These are phyloP conservation scores for Trichocomaceae sp. DNA, from an alignment of 2,329 filamentous ascomycete species.

Conservation along the genomic window DNA sequence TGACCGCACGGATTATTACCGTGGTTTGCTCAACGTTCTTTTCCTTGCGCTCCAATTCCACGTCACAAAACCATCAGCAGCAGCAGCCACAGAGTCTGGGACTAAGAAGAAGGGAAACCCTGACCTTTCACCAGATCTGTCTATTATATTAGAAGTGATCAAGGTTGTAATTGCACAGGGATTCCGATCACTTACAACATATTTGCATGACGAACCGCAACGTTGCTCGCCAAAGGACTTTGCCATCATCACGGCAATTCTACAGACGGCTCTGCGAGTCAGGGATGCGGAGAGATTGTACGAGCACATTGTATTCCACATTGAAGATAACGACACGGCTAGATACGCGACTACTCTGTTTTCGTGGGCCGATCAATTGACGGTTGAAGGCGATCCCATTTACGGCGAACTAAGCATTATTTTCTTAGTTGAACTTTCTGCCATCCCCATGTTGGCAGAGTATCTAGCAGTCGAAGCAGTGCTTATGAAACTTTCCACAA, in stretches of 20 bases:
- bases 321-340: conserved; percentile 59
- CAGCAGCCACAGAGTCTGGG: conserved; percentile 26
- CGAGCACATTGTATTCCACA: conserved; percentile 62
- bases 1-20: conserved; percentile 64
- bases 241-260: conserved; percentile 75
- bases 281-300: conserved; percentile 68
- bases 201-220: conserved; percentile 68
- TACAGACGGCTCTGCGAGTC: conserved; percentile 76
- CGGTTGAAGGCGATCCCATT: conserved; percentile 71
- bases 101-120: conserved; percentile 27
- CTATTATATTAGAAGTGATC: conserved; percentile 70
- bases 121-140: conserved; percentile 38
- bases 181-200: conserved; percentile 71
- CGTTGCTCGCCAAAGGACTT: conserved; percentile 71
- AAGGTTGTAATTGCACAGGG: conserved; percentile 72
- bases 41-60: conserved; percentile 67
- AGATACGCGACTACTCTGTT: conserved; percentile 81
- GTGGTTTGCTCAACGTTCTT: conserved; percentile 73
- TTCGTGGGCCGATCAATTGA: conserved; percentile 84
- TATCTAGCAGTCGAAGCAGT: conserved; percentile 83
- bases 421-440: conserved; percentile 82
- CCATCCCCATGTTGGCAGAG: conserved; percentile 73
- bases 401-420: conserved; percentile 89
- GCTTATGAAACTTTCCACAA: conserved; percentile 69
- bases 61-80: conserved; percentile 30